Base-by-base conservation (phyloP, 1,284 basidiomycete genomes). In the Quambalaria eucalypti region DNA sequence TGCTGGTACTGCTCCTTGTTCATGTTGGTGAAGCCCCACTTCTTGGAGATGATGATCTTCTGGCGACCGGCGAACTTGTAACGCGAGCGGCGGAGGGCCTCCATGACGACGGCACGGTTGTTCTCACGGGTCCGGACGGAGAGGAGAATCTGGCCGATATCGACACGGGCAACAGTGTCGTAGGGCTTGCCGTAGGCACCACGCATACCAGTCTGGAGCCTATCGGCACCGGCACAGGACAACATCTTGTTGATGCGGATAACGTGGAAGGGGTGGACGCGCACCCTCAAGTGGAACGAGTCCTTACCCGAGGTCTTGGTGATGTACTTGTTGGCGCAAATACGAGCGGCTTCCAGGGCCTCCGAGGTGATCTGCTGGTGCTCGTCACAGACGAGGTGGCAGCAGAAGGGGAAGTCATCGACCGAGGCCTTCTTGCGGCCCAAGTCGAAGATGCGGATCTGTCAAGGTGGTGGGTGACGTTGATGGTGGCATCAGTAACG, bases 231-330 rank as follows among this genome's bases (percentile, higher is more conserved):
- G 71, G 93, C 93, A 79, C 93, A 96, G 61, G 87, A 90, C 83
- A 97, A 89, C 89, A 96, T 97, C 86, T 98, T 98, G 88, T 98
- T 96, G 87, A 96, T 97, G 70, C 93, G 88, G 80, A 98, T 81
- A 70, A 97, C 90, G 79, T 97, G 93, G 90, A 88, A 96, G 60
- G 93, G 93, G 82, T 98, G 93, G 56, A 90, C 90, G 65, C 92
- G 88, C 69, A 98, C 90, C 74, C 93, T 85, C 78, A 97, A 79
- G 80, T 98, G 93, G 91, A 98, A 97, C 21, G 92, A 89, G 76
- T 98, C 93, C 82, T 97, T 97, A 77, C 93, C 93, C 51, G 88
- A 85, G 25, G 88, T 91, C 85, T 97, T 97, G 76, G 90, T 93
- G 69, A 97, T 87, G 80, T 97, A 97, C 82, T 97, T 97, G 88